A percentile compares a stretch with the other conserved stretches of the same genome.
phyloP scores from a whole-genome alignment of 768 basidiomycete genomes.

The Serendipita sp. region DNA sequence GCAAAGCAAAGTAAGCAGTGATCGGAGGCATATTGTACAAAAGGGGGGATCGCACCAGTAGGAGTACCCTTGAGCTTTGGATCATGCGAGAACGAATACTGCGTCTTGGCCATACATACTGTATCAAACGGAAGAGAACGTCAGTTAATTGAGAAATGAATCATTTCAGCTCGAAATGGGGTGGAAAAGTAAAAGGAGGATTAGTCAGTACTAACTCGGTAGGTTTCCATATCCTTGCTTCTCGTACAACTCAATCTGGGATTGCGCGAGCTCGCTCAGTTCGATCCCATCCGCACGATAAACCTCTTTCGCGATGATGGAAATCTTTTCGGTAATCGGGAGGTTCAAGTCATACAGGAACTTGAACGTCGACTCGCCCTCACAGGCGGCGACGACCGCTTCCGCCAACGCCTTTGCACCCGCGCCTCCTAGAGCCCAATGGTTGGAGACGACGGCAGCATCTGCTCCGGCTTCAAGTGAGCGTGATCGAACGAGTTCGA shows the following conservation, averaged over 20 bases:
- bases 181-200: neutral
- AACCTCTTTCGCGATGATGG: slow-evolving; percentile 73
- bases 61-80: slow-evolving; percentile 83
- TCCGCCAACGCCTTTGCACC: slow-evolving; percentile 84
- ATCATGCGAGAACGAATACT: slow-evolving; percentile 94
- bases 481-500: slow-evolving; percentile 66
- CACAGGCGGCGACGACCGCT: slow-evolving; percentile 78
- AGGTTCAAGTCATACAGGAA: slow-evolving; percentile 83
- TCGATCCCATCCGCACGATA: slow-evolving; percentile 89
- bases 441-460: slow-evolving; percentile 87
- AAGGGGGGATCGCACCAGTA: slow-evolving; percentile 30
- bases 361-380: slow-evolving; percentile 69
- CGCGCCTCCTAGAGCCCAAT: slow-evolving; percentile 92
- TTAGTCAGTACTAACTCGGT: slow-evolving; percentile 46
- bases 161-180: neutral
- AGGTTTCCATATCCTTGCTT: slow-evolving; percentile 69
- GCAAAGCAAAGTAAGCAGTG: neutral
- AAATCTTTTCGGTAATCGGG: slow-evolving; percentile 78
- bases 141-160: slow-evolving; percentile 10
- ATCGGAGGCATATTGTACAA: neutral
- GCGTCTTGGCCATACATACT: slow-evolving; percentile 98
- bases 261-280: slow-evolving; percentile 67
- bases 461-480: slow-evolving; percentile 80
- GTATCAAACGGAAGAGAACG: slow-evolving; percentile 16
- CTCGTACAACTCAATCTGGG: slow-evolving; percentile 83